These are phyloP conservation scores for Penicillium sp. DNA, from an alignment of 2,329 filamentous ascomycete species.

Conservation along the genomic window DNA sequence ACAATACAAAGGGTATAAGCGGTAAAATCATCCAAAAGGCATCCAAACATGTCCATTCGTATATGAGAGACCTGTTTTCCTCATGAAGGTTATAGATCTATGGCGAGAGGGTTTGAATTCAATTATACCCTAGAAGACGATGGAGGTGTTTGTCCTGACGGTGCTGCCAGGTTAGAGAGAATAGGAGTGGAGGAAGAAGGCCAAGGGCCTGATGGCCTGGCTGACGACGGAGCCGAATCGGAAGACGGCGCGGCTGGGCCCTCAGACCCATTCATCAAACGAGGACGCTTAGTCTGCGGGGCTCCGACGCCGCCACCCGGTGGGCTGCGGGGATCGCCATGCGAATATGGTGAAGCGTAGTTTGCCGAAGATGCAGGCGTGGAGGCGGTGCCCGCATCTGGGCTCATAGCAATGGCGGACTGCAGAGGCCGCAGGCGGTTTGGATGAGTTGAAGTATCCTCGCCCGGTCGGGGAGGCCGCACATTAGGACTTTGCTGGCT, in stretches of 20 bases:
- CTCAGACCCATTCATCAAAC: conserved; percentile 37
- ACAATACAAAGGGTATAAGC: background rate
- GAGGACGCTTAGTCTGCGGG: conserved; percentile 36
- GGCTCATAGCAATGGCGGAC: conserved; percentile 24
- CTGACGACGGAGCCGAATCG: conserved; percentile 6
- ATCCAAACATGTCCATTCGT: background rate
- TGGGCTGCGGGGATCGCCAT: conserved; percentile 26
- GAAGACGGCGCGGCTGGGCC: conserved; percentile 10
- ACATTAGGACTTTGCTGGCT: conserved; percentile 16
- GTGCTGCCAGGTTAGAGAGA: conserved; percentile 26
- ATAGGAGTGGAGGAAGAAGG: conserved; percentile 17
- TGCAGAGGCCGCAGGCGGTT: conserved; percentile 26
- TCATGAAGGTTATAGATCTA: background rate
- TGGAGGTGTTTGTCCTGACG: conserved; percentile 27
- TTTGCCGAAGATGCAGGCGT: conserved; percentile 30
- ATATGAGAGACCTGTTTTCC: too few species aligned
- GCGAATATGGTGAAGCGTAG: conserved; percentile 32
- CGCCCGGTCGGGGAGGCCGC: conserved; percentile 22
- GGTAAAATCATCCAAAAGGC: background rate
- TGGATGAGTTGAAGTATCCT: conserved; percentile 23
- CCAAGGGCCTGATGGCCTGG: conserved; percentile 16
- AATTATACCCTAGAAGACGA: conserved; percentile 7
- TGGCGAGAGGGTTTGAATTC: background rate
- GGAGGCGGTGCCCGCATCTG: conserved; percentile 26
- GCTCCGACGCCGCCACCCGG: conserved; percentile 14